A percentile compares a stretch with the other conserved stretches of the same genome.
These are phyloP conservation scores for Chondrus crispus DNA, from an alignment of 23 red algal genomes.

Conservation along the genomic window DNA sequence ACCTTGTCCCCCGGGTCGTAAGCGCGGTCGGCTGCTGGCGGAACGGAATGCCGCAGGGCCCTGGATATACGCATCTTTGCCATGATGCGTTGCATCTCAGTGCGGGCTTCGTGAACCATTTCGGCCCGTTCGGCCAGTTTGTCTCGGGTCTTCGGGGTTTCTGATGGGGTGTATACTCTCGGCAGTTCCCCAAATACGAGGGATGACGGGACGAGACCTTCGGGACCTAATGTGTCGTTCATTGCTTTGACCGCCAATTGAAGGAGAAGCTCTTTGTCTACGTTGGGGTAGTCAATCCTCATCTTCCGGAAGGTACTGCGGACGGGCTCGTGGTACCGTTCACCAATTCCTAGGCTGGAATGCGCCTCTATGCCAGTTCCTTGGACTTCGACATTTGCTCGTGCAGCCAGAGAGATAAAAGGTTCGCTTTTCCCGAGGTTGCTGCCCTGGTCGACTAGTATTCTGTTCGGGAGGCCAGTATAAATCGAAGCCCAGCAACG, in stretches of 20 bases:
- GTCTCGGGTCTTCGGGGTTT: background rate
- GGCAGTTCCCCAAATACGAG: conserved; percentile 7
- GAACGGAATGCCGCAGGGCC: background rate
- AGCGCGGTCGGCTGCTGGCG: background rate
- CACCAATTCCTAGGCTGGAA: conserved; percentile 16
- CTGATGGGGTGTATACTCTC: background rate
- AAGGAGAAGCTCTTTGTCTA: background rate
- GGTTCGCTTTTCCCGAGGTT: background rate
- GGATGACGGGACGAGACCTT: conserved; percentile 8
- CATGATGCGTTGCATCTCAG: background rate
- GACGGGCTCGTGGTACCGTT: conserved; percentile 22
- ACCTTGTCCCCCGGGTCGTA: background rate
- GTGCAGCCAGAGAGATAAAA: background rate
- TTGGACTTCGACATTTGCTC: background rate
- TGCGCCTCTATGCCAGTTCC: conserved; percentile 14
- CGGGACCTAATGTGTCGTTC: conserved; percentile 17
- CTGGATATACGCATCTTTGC: background rate
- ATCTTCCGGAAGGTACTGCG: conserved; percentile 12
- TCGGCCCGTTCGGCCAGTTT: background rate
- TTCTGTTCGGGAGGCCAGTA: conserved; percentile 25
- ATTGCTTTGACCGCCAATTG: background rate
- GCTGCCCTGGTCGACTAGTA: conserved; percentile 13
- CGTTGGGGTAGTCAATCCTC: background rate
- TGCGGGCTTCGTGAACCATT: background rate
- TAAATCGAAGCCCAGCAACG: background rate